Evolutionary conservation across 805 yeast species (phyloP), one percentile per base, ranked within the genome.

Genomic region (Danielia oregonensis): DNA sequence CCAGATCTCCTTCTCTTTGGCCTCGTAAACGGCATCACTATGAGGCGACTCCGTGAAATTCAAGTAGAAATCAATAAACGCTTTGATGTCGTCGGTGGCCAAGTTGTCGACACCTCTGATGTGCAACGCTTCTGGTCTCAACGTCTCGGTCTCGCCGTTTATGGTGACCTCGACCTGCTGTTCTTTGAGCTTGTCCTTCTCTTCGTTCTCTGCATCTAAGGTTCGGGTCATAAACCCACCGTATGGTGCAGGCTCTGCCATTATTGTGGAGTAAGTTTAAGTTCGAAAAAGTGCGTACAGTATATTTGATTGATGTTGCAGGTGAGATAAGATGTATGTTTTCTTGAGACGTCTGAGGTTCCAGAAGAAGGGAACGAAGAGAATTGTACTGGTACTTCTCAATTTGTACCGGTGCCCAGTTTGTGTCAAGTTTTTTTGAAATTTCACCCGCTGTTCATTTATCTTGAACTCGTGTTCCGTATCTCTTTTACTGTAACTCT

Each of bases 41-140:
- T 46, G 47, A 18, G 33, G 43, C 13, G 21, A 12, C 8, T 23
- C 17, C 3, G 33, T 30, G 33, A 59, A 59, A 40, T 72, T 71
- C 32, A 68, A 42, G 47, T 70, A 68, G 35, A 60, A 56, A 36
- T 73, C 77, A n/a, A 80, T 55, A 48, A 66, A 80, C 10, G 67
- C 52, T 54, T 76, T 76, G 44, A 82, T 72, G 36, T 78, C 81
- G 31, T 70, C 65, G 6, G 85, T 78, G 27, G 80, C 70, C 29
- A 82, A 61, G 35, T 71, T 75, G 41, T 81, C 85, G 3, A 82
- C 87, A 14, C 89, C 89, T 28, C 62, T 52, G 4, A 82, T 42
- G 36, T 59, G 65, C 13, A 82, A 42, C 0, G 80, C 69, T 19
- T 71, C 74, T 2, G 73, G 70, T 30, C 80, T 52, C 23, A 65